Conservation (phyloP, 495 filamentous ascomycete genomes). For the Thozetella sp. region DNA sequence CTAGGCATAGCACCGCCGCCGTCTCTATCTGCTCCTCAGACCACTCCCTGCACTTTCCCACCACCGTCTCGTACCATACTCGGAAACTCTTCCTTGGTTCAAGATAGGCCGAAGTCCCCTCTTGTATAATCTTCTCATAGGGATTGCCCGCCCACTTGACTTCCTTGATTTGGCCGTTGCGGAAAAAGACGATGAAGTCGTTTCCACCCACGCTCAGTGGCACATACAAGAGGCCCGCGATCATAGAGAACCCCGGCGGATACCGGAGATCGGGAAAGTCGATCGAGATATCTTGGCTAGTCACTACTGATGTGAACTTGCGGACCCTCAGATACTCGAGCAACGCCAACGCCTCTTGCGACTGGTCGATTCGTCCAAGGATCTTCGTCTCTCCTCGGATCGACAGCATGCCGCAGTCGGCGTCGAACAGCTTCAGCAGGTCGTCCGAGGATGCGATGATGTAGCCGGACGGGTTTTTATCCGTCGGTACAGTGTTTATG, state of each 20-base stretch:
- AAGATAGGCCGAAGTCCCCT: conserved; percentile 69
- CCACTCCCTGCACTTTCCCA: conserved; percentile 77
- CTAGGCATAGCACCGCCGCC: conserved; percentile 83
- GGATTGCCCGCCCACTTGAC: conserved; percentile 96
- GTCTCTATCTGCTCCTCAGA: conserved; percentile 79
- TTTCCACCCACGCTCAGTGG: conserved; percentile 74
- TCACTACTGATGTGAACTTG: conserved; percentile 73
- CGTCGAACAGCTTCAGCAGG: conserved; percentile 81
- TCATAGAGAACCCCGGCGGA: conserved; percentile 73
- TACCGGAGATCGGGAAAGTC: conserved; percentile 89
- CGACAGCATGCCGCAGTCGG: conserved; percentile 84
- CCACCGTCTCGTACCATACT: conserved; percentile 74
- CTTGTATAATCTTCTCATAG: conserved; percentile 74
- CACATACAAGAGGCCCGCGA: conserved; percentile 84
- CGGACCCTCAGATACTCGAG: conserved; percentile 84
- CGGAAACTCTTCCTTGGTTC: conserved; percentile 80
- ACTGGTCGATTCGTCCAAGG: conserved; percentile 71
- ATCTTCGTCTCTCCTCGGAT: conserved; percentile 90
- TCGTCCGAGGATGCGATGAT: conserved; percentile 92
- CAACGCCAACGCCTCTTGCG: conserved; percentile 84
- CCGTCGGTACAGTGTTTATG: conserved; percentile 77
- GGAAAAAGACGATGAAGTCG: conserved; percentile 94
- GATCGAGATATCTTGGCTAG: conserved; percentile 72
- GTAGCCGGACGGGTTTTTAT: conserved; percentile 86
- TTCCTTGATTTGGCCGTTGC: conserved; percentile 74